A percentile compares a stretch with the other conserved stretches of the same genome.
Evolutionary conservation across 148 eudicot genomes (phyloP).

Genomic region (Selenicereus undatus): DNA sequence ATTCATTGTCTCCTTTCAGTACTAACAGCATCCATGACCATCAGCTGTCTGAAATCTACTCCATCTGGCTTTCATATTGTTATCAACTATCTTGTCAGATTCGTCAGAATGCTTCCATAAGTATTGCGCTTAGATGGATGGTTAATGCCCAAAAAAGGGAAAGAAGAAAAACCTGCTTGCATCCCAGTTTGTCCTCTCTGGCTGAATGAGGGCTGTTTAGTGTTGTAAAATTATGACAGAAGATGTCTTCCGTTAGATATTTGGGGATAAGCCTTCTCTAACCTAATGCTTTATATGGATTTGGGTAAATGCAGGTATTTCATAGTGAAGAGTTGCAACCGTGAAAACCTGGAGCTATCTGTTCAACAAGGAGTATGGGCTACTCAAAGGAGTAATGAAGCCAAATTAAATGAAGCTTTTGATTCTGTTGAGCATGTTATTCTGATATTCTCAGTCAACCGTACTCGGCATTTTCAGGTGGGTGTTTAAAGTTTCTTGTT

Average conservation of each 20-base stretch:
- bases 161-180: not conserved
- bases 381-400: slow-evolving; percentile 96
- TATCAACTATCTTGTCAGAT: not conserved
- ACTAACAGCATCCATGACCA: not conserved
- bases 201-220: slow-evolving; percentile 3
- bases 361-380: slow-evolving; percentile 99
- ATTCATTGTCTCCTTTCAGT: not conserved
- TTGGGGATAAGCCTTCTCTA: slow-evolving; percentile 13
- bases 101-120: not conserved
- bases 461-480: slow-evolving; percentile 97
- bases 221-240: not conserved
- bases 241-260: not conserved
- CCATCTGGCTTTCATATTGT: not conserved
- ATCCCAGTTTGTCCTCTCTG: not conserved
- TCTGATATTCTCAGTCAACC: slow-evolving; percentile 89
- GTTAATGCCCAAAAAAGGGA: not conserved
- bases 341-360: slow-evolving; percentile 91
- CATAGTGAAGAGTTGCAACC: slow-evolving; percentile 97
- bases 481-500: slow-evolving; percentile 15
- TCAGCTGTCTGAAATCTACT: not conserved
- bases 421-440: slow-evolving; percentile 92
- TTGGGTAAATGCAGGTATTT: slow-evolving; percentile 62
- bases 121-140: not conserved
- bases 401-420: slow-evolving; percentile 98
- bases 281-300: slow-evolving; percentile 27